Conservation (phyloP, 129 eudicot genomes). For the Ambrosia artemisiifolia region DNA sequence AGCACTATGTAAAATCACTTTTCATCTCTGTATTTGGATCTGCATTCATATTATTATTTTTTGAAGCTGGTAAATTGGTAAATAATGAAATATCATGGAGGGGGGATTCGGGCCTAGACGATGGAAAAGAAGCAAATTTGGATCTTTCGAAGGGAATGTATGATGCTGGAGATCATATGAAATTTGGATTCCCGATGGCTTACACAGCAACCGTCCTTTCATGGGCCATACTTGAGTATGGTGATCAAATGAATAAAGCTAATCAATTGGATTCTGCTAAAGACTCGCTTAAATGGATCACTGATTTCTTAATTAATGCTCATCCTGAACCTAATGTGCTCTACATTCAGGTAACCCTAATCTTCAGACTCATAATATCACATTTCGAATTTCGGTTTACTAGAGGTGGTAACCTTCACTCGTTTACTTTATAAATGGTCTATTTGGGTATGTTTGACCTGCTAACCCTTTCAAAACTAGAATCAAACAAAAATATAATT, state of each 20-base stretch:
- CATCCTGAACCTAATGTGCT: constrained; percentile 80
- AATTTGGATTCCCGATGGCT: constrained; percentile 93
- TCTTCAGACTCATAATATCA: not conserved
- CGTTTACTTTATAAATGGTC: not conserved
- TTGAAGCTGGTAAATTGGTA: constrained; percentile 90
- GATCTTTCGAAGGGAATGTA: constrained; percentile 94
- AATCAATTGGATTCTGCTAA: constrained; percentile 67
- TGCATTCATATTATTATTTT: not conserved
- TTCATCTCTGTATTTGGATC: not conserved
- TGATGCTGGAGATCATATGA: constrained; percentile 99
- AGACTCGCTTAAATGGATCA: constrained; percentile 88
- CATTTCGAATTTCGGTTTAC: not conserved
- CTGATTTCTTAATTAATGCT: constrained; percentile 77
- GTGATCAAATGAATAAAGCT: constrained; percentile 89
- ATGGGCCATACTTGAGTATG: constrained; percentile 95
- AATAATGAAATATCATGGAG: constrained; percentile 78
- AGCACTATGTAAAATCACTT: not conserved
- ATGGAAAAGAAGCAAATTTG: constrained; percentile 70
- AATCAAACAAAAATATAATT: too few species aligned
- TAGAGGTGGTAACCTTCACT: not conserved
- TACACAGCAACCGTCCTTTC: constrained; percentile 92
- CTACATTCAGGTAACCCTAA: constrained; percentile 66
- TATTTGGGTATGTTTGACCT: not conserved
- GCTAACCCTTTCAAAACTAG: too few species aligned
- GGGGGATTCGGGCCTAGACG: constrained; percentile 86